Evolutionary conservation across 2,329 filamentous ascomycete species (phyloP), one percentile per base, ranked within the genome.

Genomic region (Alternaria gaisen): DNA sequence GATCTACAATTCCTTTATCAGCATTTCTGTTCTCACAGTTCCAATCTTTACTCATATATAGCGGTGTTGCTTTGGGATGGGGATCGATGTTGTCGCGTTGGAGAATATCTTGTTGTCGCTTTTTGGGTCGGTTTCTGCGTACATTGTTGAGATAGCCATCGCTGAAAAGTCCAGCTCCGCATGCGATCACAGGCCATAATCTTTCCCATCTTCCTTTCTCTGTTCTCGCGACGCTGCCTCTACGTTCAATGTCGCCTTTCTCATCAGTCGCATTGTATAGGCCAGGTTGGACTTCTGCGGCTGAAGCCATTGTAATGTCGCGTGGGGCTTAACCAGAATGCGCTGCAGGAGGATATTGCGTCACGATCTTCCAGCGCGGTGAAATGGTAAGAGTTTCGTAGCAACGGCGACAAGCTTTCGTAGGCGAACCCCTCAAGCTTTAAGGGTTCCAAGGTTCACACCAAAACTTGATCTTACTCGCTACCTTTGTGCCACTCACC

Each of bases 61-160:
- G 4, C 22, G 16, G 43, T 55, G 55, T 53, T 50, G 62, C 56
- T 60, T 56, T 32, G 34, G 58, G 32, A 32, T 9, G 12, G 12
- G 8, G 9, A 20, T 2, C 34, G 24, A 54, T 10, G 20, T 43
- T 47, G 53, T 56, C 50, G 64, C 61, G 22, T 47, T 42, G 58
- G 66, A 28, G n/a, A 8, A n/a, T n/a, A 3, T 34, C 12, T 22
- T 54, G 42, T 58, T 41, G 61, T 56, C 42, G 61, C 58, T 43
- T 58, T 47, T 43, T 58, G 42, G 56, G 38, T 50, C 53, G 46
- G 14, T 34, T 38, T 38, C 46, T 50, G 46, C 66, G 80, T 68
- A 93, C 91, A 72, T 92, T 93, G 80, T 97, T 96, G 75, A 97
- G 87, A 78, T 97, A 97, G 16, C 94, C 94, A 78, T 97, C 94